These are phyloP conservation scores for Pichia sp. DNA, from an alignment of 1,139 yeast genomes.

Conservation along the genomic window DNA sequence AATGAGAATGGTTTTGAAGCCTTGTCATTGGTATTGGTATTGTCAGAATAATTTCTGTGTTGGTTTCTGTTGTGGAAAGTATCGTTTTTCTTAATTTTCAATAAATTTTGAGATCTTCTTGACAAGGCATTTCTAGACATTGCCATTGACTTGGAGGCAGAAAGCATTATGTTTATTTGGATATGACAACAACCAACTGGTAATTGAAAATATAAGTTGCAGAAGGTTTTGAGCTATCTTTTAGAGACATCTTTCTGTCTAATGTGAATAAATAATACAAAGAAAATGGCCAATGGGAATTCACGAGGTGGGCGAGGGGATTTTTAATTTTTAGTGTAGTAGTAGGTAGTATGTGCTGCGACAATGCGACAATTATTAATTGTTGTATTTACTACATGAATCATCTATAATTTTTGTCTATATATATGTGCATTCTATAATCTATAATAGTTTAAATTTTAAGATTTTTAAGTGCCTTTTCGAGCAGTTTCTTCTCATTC, in stretches of 20 bases:
- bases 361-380: neutral
- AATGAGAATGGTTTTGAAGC: constrained; percentile 16
- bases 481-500: constrained; percentile 17
- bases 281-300: neutral
- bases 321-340: too few relatives aligned
- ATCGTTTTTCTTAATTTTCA: constrained; percentile 15
- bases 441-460: too few relatives aligned
- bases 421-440: too few relatives aligned
- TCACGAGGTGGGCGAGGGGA: neutral
- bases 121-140: constrained; percentile 2
- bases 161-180: too few relatives aligned
- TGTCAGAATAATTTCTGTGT: constrained; percentile 10
- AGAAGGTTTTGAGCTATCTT: too few relatives aligned
- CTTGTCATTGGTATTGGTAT: neutral
- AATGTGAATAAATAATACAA: neutral
- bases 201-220: too few relatives aligned
- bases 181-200: too few relatives aligned
- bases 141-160: constrained; percentile 5
- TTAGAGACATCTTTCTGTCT: too few relatives aligned
- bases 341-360: too few relatives aligned
- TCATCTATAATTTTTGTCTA: neutral
- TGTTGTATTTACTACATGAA: neutral
- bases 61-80: constrained; percentile 11
- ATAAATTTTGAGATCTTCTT: constrained; percentile 7
- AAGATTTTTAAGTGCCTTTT: too few relatives aligned